Evolutionary conservation across 2,329 filamentous ascomycete species (phyloP), one percentile per base, ranked within the genome.

Genomic region (Malbranchea zuffiana): DNA sequence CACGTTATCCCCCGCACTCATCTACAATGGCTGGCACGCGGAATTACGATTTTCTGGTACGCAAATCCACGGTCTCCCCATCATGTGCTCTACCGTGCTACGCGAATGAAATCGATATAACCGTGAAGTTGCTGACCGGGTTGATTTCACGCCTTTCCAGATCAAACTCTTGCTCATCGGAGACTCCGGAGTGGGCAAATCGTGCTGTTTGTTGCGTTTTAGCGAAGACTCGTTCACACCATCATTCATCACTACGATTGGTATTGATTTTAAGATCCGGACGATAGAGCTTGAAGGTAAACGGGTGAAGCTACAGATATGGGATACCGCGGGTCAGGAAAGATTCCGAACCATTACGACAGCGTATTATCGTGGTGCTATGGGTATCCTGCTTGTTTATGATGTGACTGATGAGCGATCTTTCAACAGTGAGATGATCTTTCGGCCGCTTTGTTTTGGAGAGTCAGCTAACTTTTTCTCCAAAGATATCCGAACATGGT

Each of bases 191-290:
- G 87, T 95, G 45, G 87, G 87, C 62, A 95, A 95, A 68, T 95
- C 87, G 50, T 95, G 87, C 78, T 94, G 87, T 66, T 74, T 95
- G 61, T 71, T 95, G 58, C 84, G 87, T 53, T 95, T 95, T 71
- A 93, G 85, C 65, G 87, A 95, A 68, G 87, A 95, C 71, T 92
- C 84, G 31, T 95, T 94, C 69, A 95, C 87, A 36, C 87, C 87
- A 28, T 93, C 85, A 52, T 95, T 94, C 72, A 95, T 95, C 71
- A 94, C 87, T 45, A 98, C 90, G 46, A 98, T 98, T 65, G 90
- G 90, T 51, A 96, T 98, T 69, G 90, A 98, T 68, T 98, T 98
- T 72, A 98, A 98, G 75, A 98, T 98, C 61, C 78, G 90, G 50
- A 98, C 90, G 48, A 98, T 98, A 67, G 90, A 98, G 68, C 73